Percentiles rank a stretch among this genome's conserved stretches.
phyloP scores from a whole-genome alignment of 257 asterid genomes.

The Henckelia pumila region DNA sequence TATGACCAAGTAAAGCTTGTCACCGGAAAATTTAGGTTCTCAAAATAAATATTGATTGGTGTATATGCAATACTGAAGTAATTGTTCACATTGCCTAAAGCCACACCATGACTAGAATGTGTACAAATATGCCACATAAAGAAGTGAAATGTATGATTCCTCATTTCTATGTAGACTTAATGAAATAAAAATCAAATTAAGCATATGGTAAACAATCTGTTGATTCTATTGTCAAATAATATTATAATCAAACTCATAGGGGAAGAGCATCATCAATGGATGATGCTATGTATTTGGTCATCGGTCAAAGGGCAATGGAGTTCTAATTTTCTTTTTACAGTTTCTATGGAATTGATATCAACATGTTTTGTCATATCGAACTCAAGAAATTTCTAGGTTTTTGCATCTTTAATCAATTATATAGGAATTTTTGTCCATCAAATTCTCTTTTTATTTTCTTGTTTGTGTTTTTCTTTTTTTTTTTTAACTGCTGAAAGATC shows the following conservation, averaged over 20 bases:
- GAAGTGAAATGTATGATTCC: not conserved
- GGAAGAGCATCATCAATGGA: not conserved
- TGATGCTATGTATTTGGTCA: not conserved
- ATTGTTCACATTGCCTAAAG: not conserved
- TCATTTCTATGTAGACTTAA: not conserved
- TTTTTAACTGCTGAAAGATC: slow-evolving; percentile 4
- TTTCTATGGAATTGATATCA: not conserved
- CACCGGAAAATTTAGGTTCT: not conserved
- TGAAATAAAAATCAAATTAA: not conserved
- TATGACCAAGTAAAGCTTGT: not conserved
- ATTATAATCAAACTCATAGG: no score
- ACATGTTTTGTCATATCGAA: not conserved
- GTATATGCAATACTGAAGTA: not conserved
- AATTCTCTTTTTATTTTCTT: not conserved
- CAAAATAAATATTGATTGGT: not conserved
- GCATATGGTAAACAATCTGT: not conserved
- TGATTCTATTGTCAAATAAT: not conserved
- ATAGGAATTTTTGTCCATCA: not conserved
- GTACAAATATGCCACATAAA: not conserved
- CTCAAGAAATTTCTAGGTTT: not conserved
- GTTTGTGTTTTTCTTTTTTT: not conserved
- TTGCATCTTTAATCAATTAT: not conserved
- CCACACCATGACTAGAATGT: not conserved
- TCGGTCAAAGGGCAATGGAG: not conserved
- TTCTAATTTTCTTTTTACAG: not conserved